phyloP scores from a whole-genome alignment of 257 asterid genomes.

The Scutellaria galericulata region DNA sequence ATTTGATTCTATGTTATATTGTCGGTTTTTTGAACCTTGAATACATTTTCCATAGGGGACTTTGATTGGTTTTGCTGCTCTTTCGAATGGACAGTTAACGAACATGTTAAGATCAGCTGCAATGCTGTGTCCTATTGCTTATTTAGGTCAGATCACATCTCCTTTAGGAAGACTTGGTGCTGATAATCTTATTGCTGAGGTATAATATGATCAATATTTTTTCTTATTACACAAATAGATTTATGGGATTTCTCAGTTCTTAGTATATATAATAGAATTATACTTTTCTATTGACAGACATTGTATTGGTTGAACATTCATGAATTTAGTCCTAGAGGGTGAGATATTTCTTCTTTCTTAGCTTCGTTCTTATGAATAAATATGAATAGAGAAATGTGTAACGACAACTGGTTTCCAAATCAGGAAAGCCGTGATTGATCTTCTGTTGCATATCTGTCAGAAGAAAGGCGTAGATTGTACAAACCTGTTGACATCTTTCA shows the following conservation, averaged over 20 bases:
- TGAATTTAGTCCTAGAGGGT: conserved; percentile 51
- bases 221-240: neutral
- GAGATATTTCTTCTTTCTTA: conserved; percentile 22
- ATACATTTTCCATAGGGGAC: conserved; percentile 39
- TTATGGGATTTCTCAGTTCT: neutral
- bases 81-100: conserved; percentile 40
- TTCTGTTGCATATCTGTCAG: conserved; percentile 35
- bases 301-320: conserved; percentile 39
- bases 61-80: conserved; percentile 43
- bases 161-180: conserved; percentile 42
- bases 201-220: neutral
- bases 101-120: conserved; percentile 50
- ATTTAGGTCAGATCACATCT: conserved; percentile 38
- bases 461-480: conserved; percentile 39
- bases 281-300: conserved; percentile 26
- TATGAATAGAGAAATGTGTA: too few species aligned
- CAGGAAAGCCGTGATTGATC: conserved; percentile 43
- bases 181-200: conserved; percentile 44
- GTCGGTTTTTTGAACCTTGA: neutral
- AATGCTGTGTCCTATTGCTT: conserved; percentile 50
- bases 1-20: neutral
- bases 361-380: neutral
- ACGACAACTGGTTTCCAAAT: neutral
- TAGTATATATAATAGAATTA: neutral
- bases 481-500: conserved; percentile 42